Percentiles rank a stretch among this genome's conserved stretches.
Evolutionary conservation across 139 green algal genomes (phyloP).

Genomic region (Closterium sp.): DNA sequence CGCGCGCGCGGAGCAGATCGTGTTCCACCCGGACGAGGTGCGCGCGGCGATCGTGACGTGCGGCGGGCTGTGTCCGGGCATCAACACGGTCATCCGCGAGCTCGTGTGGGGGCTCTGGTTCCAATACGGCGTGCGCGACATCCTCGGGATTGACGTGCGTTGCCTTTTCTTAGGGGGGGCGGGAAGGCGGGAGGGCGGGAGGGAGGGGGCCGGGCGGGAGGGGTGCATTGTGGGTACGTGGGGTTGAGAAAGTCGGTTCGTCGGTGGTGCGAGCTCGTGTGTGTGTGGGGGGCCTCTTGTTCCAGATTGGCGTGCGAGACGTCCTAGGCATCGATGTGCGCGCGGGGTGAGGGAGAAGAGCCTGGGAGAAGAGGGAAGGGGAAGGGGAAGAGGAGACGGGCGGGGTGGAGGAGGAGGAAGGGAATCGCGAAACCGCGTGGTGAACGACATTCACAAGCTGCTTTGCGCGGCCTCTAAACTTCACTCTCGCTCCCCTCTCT

Average conservation of each 20-base stretch:
- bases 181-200: no score
- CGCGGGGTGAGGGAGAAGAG: not conserved
- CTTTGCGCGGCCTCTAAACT: no score
- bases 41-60: conserved; percentile 94
- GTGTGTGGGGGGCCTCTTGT: conserved; percentile 28
- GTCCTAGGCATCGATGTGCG: conserved; percentile 74
- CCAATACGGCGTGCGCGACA: conserved; percentile 56
- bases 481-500: no score
- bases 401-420: no score
- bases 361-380: no score
- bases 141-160: conserved; percentile 74
- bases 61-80: conserved; percentile 92
- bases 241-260: not conserved
- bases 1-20: conserved; percentile 43
- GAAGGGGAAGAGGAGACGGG: no score
- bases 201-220: no score
- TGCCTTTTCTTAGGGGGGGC: no score
- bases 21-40: conserved; percentile 76
- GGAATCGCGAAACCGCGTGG: no score
- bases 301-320: conserved; percentile 50
- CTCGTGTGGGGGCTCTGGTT: conserved; percentile 53
- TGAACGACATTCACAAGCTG: no score
- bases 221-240: not conserved
- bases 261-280: no score
- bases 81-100: conserved; percentile 94